Evolutionary conservation across 2,329 filamentous ascomycete genomes (phyloP).

Genomic region (Madurella fahalii): DNA sequence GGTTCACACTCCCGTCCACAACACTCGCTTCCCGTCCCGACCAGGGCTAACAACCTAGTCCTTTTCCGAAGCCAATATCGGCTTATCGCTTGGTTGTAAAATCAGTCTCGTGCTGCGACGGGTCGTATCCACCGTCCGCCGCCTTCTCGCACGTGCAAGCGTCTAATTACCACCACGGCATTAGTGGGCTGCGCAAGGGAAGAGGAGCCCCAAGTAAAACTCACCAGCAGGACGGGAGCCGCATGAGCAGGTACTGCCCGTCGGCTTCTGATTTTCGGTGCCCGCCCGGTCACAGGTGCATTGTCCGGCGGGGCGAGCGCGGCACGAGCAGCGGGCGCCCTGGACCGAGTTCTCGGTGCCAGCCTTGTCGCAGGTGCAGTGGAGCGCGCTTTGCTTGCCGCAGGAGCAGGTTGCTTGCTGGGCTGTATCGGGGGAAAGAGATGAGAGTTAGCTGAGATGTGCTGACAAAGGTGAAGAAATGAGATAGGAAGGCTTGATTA

Average conservation of each 20-base stretch:
- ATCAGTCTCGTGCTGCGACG: conserved; percentile 68
- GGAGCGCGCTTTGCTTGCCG: conserved; percentile 78
- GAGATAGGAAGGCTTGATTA: not conserved
- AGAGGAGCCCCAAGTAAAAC: conserved; percentile 30
- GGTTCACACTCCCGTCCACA: too few relatives aligned
- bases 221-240: conserved; percentile 68
- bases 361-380: conserved; percentile 81
- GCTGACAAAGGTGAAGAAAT: not conserved
- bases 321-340: conserved; percentile 78
- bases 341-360: conserved; percentile 66
- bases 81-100: conserved; percentile 68
- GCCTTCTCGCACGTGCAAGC: conserved; percentile 82
- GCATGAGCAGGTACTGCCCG: conserved; percentile 60
- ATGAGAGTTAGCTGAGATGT: conserved; percentile 1
- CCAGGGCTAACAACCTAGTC: not conserved
- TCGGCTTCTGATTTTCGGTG: conserved; percentile 62
- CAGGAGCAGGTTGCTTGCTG: conserved; percentile 76
- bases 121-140: conserved; percentile 56
- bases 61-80: not conserved
- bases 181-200: not conserved
- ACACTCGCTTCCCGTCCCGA: not conserved
- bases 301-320: conserved; percentile 70
- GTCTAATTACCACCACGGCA: conserved; percentile 38
- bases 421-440: conserved; percentile 39
- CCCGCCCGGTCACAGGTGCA: conserved; percentile 75